Conservation (phyloP, 1,284 basidiomycete genomes). For the Clitocybe nebularis region DNA sequence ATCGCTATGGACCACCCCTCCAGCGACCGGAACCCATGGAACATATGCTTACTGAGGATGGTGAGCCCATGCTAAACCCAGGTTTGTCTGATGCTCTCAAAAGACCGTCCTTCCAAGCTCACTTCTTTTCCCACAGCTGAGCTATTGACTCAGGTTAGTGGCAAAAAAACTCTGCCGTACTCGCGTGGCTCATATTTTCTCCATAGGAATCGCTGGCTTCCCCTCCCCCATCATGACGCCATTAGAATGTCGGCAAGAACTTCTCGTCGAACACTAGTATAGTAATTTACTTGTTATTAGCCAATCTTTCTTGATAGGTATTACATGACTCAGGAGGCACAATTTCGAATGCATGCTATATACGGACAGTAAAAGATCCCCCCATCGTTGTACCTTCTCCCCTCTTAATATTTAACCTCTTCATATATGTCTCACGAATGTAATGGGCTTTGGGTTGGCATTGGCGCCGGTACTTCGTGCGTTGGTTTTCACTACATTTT, state of each 20-base stretch:
- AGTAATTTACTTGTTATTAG: constrained; percentile 7
- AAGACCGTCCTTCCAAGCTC: constrained; percentile 2
- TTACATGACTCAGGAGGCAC: background rate
- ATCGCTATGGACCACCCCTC: constrained; percentile 25
- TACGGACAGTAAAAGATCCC: background rate
- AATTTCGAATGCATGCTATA: background rate
- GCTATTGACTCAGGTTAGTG: constrained; percentile 55
- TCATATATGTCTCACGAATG: too few relatives aligned
- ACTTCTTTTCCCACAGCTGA: constrained; percentile 39
- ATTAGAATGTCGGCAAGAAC: background rate
- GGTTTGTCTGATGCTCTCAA: constrained; percentile 32
- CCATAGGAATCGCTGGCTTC: constrained; percentile 58
- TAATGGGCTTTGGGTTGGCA: too few relatives aligned
- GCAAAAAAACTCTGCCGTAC: too few relatives aligned
- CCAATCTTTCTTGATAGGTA: constrained; percentile 10
- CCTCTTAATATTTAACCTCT: too few relatives aligned
- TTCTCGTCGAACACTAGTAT: background rate
- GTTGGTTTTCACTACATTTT: too few relatives aligned
- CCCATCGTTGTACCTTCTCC: background rate
- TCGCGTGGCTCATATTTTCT: constrained; percentile 6
- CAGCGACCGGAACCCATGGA: constrained; percentile 39
- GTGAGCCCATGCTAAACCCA: constrained; percentile 63
- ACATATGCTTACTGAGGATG: constrained; percentile 56
- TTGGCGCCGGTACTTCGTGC: too few relatives aligned
- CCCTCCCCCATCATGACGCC: constrained; percentile 45